Percentiles rank a stretch among this genome's conserved stretches.
These are phyloP conservation scores for Kwoniella botswanensis DNA, from an alignment of 768 basidiomycete species.

Conservation along the genomic window DNA sequence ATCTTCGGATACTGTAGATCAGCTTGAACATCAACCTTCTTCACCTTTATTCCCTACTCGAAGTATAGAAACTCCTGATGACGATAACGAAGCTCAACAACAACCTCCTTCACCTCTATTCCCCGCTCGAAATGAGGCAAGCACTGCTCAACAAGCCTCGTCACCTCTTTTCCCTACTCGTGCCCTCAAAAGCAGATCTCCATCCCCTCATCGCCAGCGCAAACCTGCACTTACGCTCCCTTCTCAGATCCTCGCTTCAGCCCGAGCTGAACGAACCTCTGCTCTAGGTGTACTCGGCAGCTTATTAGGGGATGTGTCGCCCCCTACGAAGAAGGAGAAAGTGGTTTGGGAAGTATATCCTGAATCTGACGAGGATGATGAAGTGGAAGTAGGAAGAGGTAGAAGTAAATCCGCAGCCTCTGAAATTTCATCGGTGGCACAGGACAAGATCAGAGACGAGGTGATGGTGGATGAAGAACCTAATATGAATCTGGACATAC, in stretches of 20 bases:
- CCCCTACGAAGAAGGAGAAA: constrained; percentile 7
- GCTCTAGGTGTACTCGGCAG: constrained; percentile 22
- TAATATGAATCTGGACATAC: not conserved
- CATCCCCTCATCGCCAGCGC: not conserved
- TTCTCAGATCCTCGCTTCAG: constrained; percentile 11
- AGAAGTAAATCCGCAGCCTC: not conserved
- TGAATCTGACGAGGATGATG: constrained; percentile 25
- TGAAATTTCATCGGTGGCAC: not conserved
- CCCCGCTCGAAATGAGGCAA: not conserved
- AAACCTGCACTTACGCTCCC: constrained; percentile 6
- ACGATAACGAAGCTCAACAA: not conserved
- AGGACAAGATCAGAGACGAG: not conserved
- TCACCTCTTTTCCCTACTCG: constrained; percentile 23
- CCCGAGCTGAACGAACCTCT: constrained; percentile 23
- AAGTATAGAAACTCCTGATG: not conserved
- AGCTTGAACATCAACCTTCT: not conserved
- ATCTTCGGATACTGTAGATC: not conserved
- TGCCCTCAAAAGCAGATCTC: not conserved
- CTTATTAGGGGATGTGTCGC: constrained; percentile 11
- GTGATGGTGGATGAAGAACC: not conserved
- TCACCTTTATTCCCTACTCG: constrained; percentile 18
- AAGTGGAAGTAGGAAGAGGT: constrained; percentile 16
- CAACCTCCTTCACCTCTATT: constrained; percentile 18
- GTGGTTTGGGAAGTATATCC: constrained; percentile 20
- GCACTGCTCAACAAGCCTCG: not conserved